Evolutionary conservation across 139 green algal genomes (phyloP), one percentile per base, ranked within the genome.

Genomic region (Volvox africanus): DNA sequence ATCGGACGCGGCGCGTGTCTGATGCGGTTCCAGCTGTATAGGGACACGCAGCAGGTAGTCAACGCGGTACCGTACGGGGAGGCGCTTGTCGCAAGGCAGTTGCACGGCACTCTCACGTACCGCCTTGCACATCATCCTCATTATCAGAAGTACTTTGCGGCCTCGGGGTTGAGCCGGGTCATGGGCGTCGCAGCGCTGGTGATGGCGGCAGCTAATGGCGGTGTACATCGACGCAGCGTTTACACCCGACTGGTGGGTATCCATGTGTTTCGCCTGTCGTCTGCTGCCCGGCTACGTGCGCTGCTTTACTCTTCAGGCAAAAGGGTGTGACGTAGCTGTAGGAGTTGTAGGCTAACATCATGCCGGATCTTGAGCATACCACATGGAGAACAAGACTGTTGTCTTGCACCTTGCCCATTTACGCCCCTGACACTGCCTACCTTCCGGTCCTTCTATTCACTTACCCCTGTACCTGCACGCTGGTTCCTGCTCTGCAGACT

Each of bases 41-140:
- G 0, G 26, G 80, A 82, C 24, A 36, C 26, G 17, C 35, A 13
- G 24, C 0, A 17, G 30, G 35, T 73, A 36, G 1, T 71, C 19
- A 9, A 69, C 61, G 37, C 79, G 9, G n/a, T 77, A 30, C 19
- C 44, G 28, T 92, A 87, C 50, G 80, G 21, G 12, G 67, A 83
- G 37, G 88, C 88, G 79, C 88, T 92, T 20, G 16, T 30, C 24
- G 21, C 28, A 0, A 3, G 67, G 19, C 28, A 71, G 65, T 78
- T 94, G 37, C 67, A 89, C 50, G 92, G 92, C 30, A 81, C 80
- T 0, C 80, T 89, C n/a, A 94, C 92, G 13, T 94, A 94, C 33
- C 86, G 92, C 71, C 50, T 94, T 44, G 61, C 80, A 26, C 89
- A 92, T 50, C 92, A 93, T 76, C 92, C 92, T 0, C 32, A 88